Evolutionary conservation across 331 rosid genomes (phyloP).

Genomic region (Quercus tomentella): DNA sequence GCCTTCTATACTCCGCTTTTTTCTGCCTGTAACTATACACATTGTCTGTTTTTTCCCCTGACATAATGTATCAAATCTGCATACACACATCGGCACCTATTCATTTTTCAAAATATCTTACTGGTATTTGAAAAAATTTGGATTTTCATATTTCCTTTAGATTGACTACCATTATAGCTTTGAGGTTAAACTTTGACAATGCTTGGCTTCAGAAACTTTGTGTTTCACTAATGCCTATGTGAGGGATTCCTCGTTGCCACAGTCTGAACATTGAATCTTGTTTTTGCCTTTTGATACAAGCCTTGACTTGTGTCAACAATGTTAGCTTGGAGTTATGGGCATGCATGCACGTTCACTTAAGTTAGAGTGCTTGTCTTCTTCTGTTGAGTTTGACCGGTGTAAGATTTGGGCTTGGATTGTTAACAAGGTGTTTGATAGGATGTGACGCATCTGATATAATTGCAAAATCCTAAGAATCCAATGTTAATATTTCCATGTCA

Average conservation of each 20-base stretch:
- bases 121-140: background rate
- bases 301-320: background rate
- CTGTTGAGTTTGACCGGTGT: background rate
- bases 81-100: background rate
- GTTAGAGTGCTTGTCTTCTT: background rate
- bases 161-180: background rate
- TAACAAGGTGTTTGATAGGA: background rate
- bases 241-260: background rate
- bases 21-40: conserved; percentile 2
- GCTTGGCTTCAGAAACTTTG: background rate
- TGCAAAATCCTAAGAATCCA: background rate
- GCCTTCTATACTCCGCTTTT: conserved; percentile 1
- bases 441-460: background rate
- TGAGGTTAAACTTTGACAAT: background rate
- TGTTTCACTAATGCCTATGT: background rate
- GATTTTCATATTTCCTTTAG: background rate
- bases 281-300: background rate
- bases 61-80: background rate
- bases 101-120: background rate
- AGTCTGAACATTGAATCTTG: background rate
- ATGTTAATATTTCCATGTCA: background rate
- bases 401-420: background rate
- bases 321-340: background rate
- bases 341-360: background rate
- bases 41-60: background rate